phyloP scores from a whole-genome alignment of 768 basidiomycete genomes.

The Rhodosporidiobolus sp. region DNA sequence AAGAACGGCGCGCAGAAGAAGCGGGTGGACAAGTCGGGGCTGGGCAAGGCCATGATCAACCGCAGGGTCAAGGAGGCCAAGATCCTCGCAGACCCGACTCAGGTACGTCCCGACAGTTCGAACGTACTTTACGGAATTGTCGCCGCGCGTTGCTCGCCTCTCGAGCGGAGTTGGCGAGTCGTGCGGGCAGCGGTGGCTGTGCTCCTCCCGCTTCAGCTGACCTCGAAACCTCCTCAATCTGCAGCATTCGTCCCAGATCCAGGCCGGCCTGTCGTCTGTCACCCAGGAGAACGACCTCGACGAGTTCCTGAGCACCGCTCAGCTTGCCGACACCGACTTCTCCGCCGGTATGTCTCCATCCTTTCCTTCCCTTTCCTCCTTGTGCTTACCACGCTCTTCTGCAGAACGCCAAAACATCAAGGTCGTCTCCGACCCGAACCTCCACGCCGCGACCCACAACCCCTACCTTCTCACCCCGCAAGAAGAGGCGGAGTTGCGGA shows the following conservation, averaged over 20 bases:
- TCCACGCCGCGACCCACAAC: conserved; percentile 57
- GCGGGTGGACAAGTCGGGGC: conserved; percentile 54
- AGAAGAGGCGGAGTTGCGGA: conserved; percentile 72
- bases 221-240: conserved; percentile 65
- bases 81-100: conserved; percentile 46
- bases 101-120: neutral
- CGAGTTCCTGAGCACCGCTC: conserved; percentile 91
- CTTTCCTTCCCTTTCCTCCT: conserved; percentile 42
- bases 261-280: conserved; percentile 74
- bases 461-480: conserved; percentile 78
- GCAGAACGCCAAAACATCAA: conserved; percentile 51
- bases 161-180: neutral
- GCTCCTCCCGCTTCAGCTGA: conserved; percentile 44
- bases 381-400: conserved; percentile 5
- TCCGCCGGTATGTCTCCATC: conserved; percentile 67
- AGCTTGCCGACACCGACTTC: conserved; percentile 91
- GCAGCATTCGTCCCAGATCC: conserved; percentile 75
- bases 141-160: neutral
- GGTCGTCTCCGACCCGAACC: conserved; percentile 49
- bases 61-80: conserved; percentile 74
- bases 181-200: neutral
- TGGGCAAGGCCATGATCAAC: conserved; percentile 95
- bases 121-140: too few relatives aligned
- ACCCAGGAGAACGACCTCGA: conserved; percentile 95
- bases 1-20: conserved; percentile 37